These are phyloP conservation scores for Escovopsis sp. DNA, from an alignment of 2,329 filamentous ascomycete genomes.

Conservation along the genomic window DNA sequence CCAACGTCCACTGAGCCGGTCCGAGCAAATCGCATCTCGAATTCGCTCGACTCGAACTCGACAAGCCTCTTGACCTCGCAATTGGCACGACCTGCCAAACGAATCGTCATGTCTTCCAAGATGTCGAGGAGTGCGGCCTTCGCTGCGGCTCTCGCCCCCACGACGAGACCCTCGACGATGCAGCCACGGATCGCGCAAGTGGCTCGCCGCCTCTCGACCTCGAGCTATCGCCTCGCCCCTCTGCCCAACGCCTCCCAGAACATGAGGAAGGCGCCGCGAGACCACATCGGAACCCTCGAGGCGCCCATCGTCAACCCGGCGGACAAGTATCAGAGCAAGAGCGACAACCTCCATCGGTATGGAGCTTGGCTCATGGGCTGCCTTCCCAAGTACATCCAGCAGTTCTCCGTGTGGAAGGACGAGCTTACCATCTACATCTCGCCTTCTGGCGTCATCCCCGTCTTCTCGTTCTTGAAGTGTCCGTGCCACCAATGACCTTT, in stretches of 20 bases:
- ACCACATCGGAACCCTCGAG: conserved; percentile 48
- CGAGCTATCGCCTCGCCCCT: conserved; percentile 33
- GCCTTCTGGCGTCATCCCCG: conserved; percentile 74
- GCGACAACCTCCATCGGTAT: conserved; percentile 80
- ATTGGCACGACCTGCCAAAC: background rate
- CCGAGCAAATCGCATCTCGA: background rate
- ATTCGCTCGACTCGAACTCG: background rate
- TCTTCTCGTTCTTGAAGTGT: conserved; percentile 87
- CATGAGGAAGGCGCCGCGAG: conserved; percentile 48
- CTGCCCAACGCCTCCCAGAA: conserved; percentile 48
- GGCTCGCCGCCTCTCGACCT: conserved; percentile 35
- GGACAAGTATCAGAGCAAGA: conserved; percentile 82
- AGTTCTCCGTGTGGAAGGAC: conserved; percentile 99
- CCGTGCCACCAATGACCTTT: conserved; percentile 9
- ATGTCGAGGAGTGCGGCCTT: conserved; percentile 39
- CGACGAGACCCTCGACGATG: conserved; percentile 23
- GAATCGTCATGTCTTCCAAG: conserved; percentile 39
- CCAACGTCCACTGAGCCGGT: conserved; percentile 1
- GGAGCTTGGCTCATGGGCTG: conserved; percentile 94
- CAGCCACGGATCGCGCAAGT: conserved; percentile 24
- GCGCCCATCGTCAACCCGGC: conserved; percentile 75
- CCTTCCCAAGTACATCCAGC: conserved; percentile 94
- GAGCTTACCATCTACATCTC: conserved; percentile 90
- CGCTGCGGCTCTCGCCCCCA: conserved; percentile 39
- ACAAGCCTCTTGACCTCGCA: background rate